A percentile compares a stretch with the other conserved stretches of the same genome.
phyloP scores from a whole-genome alignment of 2,329 filamentous ascomycete genomes.

The Thelonectria discophora region DNA sequence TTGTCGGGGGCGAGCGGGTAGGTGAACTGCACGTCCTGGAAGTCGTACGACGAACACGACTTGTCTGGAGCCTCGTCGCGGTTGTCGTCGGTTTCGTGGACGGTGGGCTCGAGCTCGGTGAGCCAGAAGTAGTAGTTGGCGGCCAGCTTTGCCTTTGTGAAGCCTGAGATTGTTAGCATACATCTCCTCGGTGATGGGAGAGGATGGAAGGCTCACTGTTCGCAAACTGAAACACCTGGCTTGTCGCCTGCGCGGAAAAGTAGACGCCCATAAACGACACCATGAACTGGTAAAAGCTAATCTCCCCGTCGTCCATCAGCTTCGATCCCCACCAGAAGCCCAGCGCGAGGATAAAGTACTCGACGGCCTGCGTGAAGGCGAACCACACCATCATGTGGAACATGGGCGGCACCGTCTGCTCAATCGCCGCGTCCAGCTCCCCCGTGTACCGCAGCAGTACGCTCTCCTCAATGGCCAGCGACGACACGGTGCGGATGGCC shows the following conservation, averaged over 20 bases:
- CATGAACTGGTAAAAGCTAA: slow-evolving; percentile 60
- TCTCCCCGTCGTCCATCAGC: slow-evolving; percentile 50
- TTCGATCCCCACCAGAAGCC: slow-evolving; percentile 53
- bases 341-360: slow-evolving; percentile 49
- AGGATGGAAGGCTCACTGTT: slow-evolving; percentile 49
- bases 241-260: slow-evolving; percentile 51
- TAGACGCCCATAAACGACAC: slow-evolving; percentile 61
- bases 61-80: slow-evolving; percentile 24
- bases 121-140: slow-evolving; percentile 62
- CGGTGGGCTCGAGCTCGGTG: slow-evolving; percentile 14
- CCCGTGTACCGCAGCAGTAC: slow-evolving; percentile 42
- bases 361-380: slow-evolving; percentile 46
- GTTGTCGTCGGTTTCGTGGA: slow-evolving; percentile 15
- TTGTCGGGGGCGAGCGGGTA: slow-evolving; percentile 27
- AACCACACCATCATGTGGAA: slow-evolving; percentile 46
- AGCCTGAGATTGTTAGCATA: slow-evolving; percentile 37
- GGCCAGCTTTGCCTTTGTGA: slow-evolving; percentile 58
- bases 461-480: slow-evolving; percentile 50
- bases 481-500: slow-evolving; percentile 51
- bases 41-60: slow-evolving; percentile 49
- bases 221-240: slow-evolving; percentile 54
- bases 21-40: slow-evolving; percentile 55
- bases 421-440: slow-evolving; percentile 42
- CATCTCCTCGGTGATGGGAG: background rate
- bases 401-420: slow-evolving; percentile 37